A percentile compares a stretch with the other conserved stretches of the same genome.
Evolutionary conservation across 495 filamentous ascomycete species (phyloP).

Genomic region (Talaromyces adpressus): DNA sequence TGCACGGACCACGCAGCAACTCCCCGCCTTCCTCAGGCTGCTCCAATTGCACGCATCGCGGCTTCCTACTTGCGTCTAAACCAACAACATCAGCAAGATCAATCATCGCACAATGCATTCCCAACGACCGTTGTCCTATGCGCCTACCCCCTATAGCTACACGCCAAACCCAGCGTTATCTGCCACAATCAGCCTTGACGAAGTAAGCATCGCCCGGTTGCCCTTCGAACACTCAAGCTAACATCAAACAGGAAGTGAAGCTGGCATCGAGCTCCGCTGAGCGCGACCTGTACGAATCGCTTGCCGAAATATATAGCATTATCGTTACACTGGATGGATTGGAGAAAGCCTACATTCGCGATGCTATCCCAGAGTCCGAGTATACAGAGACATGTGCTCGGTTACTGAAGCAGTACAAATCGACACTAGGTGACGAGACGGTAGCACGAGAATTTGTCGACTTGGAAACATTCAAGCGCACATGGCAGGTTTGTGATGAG

Average conservation of each 20-base stretch:
- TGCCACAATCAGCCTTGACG: slow-evolving; percentile 87
- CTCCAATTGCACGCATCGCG: neutral
- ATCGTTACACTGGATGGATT: slow-evolving; percentile 91
- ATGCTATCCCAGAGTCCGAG: slow-evolving; percentile 83
- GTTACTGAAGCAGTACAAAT: slow-evolving; percentile 94
- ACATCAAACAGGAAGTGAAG: slow-evolving; percentile 72
- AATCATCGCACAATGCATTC: slow-evolving; percentile 24
- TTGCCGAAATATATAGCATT: slow-evolving; percentile 96
- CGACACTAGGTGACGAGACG: slow-evolving; percentile 77
- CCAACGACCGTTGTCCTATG: slow-evolving; percentile 58
- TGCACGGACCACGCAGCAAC: neutral
- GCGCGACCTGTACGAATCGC: slow-evolving; percentile 88
- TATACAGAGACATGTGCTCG: slow-evolving; percentile 95
- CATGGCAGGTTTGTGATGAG: slow-evolving; percentile 68
- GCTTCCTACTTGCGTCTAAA: neutral
- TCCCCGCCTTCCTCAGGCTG: neutral
- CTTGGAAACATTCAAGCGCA: slow-evolving; percentile 86
- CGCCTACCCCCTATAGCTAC: slow-evolving; percentile 86
- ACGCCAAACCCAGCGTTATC: slow-evolving; percentile 70
- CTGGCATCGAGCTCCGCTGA: slow-evolving; percentile 76
- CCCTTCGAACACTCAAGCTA: slow-evolving; percentile 13
- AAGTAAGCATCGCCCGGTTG: slow-evolving; percentile 45
- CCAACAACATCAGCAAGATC: neutral
- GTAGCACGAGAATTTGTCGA: slow-evolving; percentile 78
- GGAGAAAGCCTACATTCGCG: slow-evolving; percentile 94